These are phyloP conservation scores for Kickxella alabastrina DNA, from an alignment of 192 early-diverging fungal genomes.

Conservation along the genomic window DNA sequence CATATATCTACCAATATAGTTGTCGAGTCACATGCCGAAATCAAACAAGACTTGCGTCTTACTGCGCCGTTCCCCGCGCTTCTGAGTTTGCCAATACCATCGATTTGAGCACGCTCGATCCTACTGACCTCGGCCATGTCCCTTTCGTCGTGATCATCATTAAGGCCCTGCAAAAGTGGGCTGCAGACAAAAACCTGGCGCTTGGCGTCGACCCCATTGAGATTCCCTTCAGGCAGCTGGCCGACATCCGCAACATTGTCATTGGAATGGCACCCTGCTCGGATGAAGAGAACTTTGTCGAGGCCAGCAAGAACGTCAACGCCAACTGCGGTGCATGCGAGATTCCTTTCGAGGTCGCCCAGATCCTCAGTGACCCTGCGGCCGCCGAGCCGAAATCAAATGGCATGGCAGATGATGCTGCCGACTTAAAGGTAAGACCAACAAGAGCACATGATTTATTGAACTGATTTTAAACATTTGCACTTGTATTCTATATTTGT, in stretches of 20 bases:
- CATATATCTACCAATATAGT: no score
- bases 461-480: no score
- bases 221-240: slow-evolving; percentile 57
- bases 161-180: slow-evolving; percentile 74
- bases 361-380: slow-evolving; percentile 36
- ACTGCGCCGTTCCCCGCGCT: slow-evolving; percentile 78
- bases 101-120: slow-evolving; percentile 64
- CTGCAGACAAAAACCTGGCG: slow-evolving; percentile 44
- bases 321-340: slow-evolving; percentile 59
- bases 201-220: slow-evolving; percentile 52
- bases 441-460: no score
- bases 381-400: slow-evolving; percentile 3
- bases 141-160: slow-evolving; percentile 83
- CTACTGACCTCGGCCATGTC: slow-evolving; percentile 71
- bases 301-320: slow-evolving; percentile 66
- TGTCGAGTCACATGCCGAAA: slow-evolving; percentile 85
- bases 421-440: slow-evolving; percentile 27
- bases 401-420: background rate
- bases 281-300: slow-evolving; percentile 87
- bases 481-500: no score
- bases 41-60: slow-evolving; percentile 73
- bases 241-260: slow-evolving; percentile 64
- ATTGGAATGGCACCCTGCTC: slow-evolving; percentile 52
- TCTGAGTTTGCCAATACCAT: slow-evolving; percentile 58
- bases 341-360: slow-evolving; percentile 22